Evolutionary conservation across 2,329 filamentous ascomycete species (phyloP).

Genomic region (Coniochaeta sp.): DNA sequence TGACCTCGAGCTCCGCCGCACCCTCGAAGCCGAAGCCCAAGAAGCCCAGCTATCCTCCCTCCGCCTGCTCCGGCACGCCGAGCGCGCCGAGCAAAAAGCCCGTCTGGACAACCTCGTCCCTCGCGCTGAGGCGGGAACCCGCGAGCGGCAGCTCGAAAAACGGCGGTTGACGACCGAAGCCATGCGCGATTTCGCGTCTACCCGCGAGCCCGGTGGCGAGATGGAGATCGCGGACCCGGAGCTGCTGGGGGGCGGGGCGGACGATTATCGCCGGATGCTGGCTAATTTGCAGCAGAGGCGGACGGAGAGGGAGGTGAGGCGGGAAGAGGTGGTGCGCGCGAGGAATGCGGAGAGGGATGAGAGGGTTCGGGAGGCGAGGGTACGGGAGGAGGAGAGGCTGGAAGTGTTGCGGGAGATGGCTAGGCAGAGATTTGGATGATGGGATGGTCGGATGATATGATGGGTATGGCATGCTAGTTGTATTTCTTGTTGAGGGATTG

Average conservation of each 20-base stretch:
- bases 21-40: conserved; percentile 41
- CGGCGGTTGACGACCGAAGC: conserved; percentile 63
- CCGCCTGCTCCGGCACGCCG: conserved; percentile 52
- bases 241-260: conserved; percentile 70
- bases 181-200: conserved; percentile 66
- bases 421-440: conserved; percentile 73
- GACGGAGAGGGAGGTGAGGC: conserved; percentile 72
- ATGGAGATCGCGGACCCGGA: conserved; percentile 63
- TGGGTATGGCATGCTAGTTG: no score
- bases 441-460: no score
- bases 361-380: conserved; percentile 58
- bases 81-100: conserved; percentile 61
- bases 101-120: conserved; percentile 74
- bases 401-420: conserved; percentile 73
- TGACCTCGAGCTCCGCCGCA: conserved; percentile 60
- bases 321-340: conserved; percentile 73
- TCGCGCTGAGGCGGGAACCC: conserved; percentile 73
- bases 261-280: conserved; percentile 62
- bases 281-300: conserved; percentile 63
- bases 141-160: conserved; percentile 83
- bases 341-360: conserved; percentile 74
- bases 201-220: conserved; percentile 47
- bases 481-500: no score
- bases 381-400: conserved; percentile 80
- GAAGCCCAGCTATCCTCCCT: conserved; percentile 40